Percentiles rank a stretch among this genome's conserved stretches.
Evolutionary conservation across 495 filamentous ascomycete genomes (phyloP).

Genomic region (Hypoxylon perforatum): DNA sequence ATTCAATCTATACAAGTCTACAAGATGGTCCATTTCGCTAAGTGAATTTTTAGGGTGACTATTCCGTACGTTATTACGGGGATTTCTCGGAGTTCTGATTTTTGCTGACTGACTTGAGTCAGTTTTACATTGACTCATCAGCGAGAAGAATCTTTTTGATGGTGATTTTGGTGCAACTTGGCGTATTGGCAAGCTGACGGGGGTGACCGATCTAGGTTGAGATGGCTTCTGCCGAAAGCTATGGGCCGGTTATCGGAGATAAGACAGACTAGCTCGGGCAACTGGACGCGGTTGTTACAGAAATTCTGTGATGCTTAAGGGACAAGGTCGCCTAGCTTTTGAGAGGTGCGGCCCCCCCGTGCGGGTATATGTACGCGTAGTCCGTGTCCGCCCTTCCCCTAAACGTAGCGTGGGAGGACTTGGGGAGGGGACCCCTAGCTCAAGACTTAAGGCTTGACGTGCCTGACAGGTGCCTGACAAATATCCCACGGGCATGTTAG

Average conservation of each 20-base stretch:
- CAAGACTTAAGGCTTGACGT: too few species aligned
- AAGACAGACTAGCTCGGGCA: conserved; percentile 8
- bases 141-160: background rate
- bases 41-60: background rate
- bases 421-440: too few species aligned
- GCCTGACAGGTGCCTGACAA: too few species aligned
- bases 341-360: background rate
- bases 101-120: background rate
- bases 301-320: background rate
- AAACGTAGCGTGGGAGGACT: too few species aligned
- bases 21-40: background rate
- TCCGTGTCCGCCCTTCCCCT: too few species aligned
- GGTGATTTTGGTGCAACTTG: background rate
- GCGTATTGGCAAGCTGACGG: background rate
- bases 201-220: background rate
- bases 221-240: background rate
- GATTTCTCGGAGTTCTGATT: background rate
- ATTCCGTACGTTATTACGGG: background rate
- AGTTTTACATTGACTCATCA: conserved; percentile 3
- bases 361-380: too few species aligned
- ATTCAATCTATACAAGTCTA: conserved; percentile 1
- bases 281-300: background rate
- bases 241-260: conserved; percentile 29
- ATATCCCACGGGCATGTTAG: too few species aligned
- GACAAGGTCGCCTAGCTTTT: conserved; percentile 3